A percentile compares a stretch with the other conserved stretches of the same genome.
These are phyloP conservation scores for Nothophytophthora sp. DNA, from an alignment of 352 stramenopile genomes.

Conservation along the genomic window DNA sequence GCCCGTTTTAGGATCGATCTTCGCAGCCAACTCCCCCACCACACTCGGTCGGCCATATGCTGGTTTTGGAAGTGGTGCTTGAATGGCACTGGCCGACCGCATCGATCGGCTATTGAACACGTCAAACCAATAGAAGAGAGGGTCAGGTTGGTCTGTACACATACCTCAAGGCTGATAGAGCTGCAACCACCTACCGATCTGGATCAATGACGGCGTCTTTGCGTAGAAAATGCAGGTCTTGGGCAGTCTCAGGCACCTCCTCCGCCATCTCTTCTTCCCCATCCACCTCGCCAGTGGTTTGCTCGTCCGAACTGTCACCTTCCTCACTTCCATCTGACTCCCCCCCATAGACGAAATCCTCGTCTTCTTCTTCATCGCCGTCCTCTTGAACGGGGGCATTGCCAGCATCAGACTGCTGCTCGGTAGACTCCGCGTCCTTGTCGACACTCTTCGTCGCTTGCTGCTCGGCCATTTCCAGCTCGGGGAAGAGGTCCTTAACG, in stretches of 20 bases:
- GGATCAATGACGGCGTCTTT: constrained; percentile 54
- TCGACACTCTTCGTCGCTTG: constrained; percentile 14
- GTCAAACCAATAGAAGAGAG: constrained; percentile 1
- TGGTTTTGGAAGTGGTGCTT: too few species aligned
- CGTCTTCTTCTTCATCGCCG: constrained; percentile 55
- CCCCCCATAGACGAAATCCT: constrained; percentile 43
- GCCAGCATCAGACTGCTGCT: constrained; percentile 16
- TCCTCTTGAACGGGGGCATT: constrained; percentile 20
- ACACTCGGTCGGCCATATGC: too few species aligned
- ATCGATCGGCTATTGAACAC: constrained; percentile 18
- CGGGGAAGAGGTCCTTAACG: constrained; percentile 50
- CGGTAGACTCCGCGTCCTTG: constrained; percentile 21
- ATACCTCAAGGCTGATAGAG: neutral
- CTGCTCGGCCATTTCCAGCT: constrained; percentile 38
- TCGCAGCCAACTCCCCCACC: constrained; percentile 47
- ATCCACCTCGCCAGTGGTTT: constrained; percentile 1
- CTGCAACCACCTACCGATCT: constrained; percentile 40
- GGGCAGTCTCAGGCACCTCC: constrained; percentile 32
- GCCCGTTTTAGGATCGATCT: constrained; percentile 28
- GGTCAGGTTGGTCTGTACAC: constrained; percentile 12
- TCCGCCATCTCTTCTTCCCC: constrained; percentile 28
- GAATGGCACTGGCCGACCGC: too few species aligned
- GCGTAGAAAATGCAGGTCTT: constrained; percentile 51
- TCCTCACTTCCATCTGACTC: constrained; percentile 28
- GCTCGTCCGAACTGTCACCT: constrained; percentile 10